A percentile compares a stretch with the other conserved stretches of the same genome.
These are phyloP conservation scores for Phaeosphaeria sp. DNA, from an alignment of 2,329 filamentous ascomycete genomes.

Conservation along the genomic window DNA sequence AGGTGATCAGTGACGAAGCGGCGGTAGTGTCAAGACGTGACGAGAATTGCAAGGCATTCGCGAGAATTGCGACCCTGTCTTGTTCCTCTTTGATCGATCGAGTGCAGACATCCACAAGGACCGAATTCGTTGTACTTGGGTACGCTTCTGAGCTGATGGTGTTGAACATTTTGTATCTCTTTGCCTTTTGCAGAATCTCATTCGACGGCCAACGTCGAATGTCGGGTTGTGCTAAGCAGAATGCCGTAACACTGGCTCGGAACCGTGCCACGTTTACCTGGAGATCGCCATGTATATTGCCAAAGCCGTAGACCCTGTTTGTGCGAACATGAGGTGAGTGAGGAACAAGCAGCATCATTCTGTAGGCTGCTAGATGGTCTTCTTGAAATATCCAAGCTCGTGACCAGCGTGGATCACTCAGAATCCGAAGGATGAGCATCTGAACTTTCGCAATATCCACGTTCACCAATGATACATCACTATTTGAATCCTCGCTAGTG, in stretches of 20 bases:
- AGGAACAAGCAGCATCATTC: conserved; percentile 26
- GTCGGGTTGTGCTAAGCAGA: conserved; percentile 16
- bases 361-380: conserved; percentile 21
- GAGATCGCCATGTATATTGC: conserved; percentile 17
- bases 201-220: conserved; percentile 6
- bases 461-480: background rate
- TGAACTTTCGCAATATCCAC: conserved; percentile 7
- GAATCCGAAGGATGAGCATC: conserved; percentile 15
- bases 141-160: conserved; percentile 7
- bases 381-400: conserved; percentile 34
- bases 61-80: conserved; percentile 24
- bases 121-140: conserved; percentile 18
- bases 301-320: conserved; percentile 3
- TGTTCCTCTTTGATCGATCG: conserved; percentile 15
- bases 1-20: conserved; percentile 1
- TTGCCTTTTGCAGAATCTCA: conserved; percentile 21
- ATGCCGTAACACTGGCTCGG: conserved; percentile 21
- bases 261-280: conserved; percentile 15
- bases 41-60: conserved; percentile 20
- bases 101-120: conserved; percentile 21
- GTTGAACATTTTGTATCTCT: conserved; percentile 30
- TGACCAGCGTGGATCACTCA: conserved; percentile 24
- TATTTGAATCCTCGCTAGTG: background rate
- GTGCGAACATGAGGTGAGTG: background rate
- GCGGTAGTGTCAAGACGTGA: conserved; percentile 13